A percentile compares a stretch with the other conserved stretches of the same genome.
Evolutionary conservation across 352 stramenopile genomes (phyloP).

Genomic region (Phytophthora sp.): DNA sequence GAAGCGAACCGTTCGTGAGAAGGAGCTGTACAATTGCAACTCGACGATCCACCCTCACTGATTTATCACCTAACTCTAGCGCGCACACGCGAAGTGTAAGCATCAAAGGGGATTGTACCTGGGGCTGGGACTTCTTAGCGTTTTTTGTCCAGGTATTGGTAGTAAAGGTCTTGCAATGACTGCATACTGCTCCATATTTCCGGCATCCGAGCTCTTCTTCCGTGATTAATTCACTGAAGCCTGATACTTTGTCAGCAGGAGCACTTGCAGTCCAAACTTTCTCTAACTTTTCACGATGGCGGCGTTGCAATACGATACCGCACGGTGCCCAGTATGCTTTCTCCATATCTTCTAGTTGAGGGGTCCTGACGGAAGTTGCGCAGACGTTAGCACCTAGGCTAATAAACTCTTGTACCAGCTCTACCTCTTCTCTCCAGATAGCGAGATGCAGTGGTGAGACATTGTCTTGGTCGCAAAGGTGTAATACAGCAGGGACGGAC

Average conservation of each 20-base stretch:
- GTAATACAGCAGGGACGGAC: constrained; percentile 39
- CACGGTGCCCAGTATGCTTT: constrained; percentile 60
- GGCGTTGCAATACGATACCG: constrained; percentile 38
- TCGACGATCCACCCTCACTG: constrained; percentile 1
- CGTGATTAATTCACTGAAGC: not conserved
- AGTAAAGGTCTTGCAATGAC: constrained; percentile 3
- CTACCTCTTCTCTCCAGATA: constrained; percentile 37
- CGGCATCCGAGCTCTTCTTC: constrained; percentile 30
- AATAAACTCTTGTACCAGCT: constrained; percentile 52
- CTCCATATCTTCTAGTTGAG: not conserved
- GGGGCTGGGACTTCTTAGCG: not conserved
- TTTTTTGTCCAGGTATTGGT: not conserved
- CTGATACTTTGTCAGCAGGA: not conserved
- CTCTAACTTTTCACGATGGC: not conserved
- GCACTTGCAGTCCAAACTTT: not conserved
- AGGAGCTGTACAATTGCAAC: constrained; percentile 39
- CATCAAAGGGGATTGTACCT: constrained; percentile 32
- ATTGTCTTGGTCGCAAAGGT: constrained; percentile 49
- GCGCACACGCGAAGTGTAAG: constrained; percentile 43
- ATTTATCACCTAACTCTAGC: not conserved
- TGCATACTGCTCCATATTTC: constrained; percentile 38
- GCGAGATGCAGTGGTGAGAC: constrained; percentile 56
- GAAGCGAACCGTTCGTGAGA: constrained; percentile 32
- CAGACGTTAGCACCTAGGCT: constrained; percentile 49
- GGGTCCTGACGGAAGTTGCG: not conserved